Base-by-base conservation (phyloP, 176 grass and related monocot species). In the Carex littledalei region DNA sequence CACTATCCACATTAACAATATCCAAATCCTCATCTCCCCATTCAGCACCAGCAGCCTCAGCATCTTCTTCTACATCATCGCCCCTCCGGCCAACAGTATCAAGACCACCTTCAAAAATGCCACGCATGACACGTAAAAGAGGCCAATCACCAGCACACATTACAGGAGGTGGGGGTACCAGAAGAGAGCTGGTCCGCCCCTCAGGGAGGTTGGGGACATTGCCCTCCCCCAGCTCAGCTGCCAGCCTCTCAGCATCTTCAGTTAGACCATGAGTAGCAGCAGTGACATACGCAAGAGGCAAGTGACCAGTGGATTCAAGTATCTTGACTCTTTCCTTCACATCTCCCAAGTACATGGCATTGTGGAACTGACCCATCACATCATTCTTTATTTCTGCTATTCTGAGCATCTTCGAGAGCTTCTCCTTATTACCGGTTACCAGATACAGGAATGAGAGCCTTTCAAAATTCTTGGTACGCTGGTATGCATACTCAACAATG, bases 1-100 rank as follows among this genome's bases (percentile, higher is more conserved):
- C 87, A 54, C 87, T 87, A 29, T 90, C 94, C 58, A 88, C 90
- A 89, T 98, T 90, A 61, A 94, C 85, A 73, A 95, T 88, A 78
- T 98, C 91, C 88, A 98, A 78, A 52, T 98, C 96, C 63, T 95
- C 93, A 41, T 98, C 93, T 88, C 64, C 96, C 96, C 96, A 98
- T 13, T 98, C 93, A 89, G 91, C 93, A 89, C 86, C 88, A 89
- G 71, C 85, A 71, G 69, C 92, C 82, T 97, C 93, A 69, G 94
- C 93, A 24, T 95, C 91, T 80, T 95, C 96, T 72, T 95, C 96
- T 37, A 84, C 76, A 41, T 68, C 63, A 83, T 83, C 81, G 21
- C 37, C 81, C 81, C 24, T 83, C 87, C 80, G 91, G 84, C 93
- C 91, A 75, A 89, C 84, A 86, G 79, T 85, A 83, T 98, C 96